Conservation (phyloP, 2,329 filamentous ascomycete genomes). For the Rutstroemia sp. region DNA sequence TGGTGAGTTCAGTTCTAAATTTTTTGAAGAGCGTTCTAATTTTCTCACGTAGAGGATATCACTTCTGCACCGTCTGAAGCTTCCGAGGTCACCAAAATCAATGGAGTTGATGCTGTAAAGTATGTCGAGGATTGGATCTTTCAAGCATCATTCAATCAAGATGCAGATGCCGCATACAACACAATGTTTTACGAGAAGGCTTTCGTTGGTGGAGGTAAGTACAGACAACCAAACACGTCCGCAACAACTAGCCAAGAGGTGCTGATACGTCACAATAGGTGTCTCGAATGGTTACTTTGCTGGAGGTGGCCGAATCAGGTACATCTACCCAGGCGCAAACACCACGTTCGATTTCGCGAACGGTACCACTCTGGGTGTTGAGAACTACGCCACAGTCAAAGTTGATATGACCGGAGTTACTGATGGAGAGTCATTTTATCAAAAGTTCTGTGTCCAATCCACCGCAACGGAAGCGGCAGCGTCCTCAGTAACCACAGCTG, state of each 20-base stretch:
- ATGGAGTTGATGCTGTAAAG: constrained; percentile 45
- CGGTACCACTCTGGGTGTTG: constrained; percentile 29
- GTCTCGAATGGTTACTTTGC: constrained; percentile 31
- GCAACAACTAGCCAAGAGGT: background rate
- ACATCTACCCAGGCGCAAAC: constrained; percentile 32
- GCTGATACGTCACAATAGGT: background rate
- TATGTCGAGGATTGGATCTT: constrained; percentile 40
- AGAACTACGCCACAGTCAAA: constrained; percentile 32
- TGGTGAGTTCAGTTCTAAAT: constrained; percentile 25
- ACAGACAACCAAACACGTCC: background rate
- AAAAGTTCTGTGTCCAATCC: constrained; percentile 18
- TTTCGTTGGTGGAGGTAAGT: constrained; percentile 15
- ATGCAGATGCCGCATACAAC: constrained; percentile 36
- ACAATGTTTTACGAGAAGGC: constrained; percentile 34
- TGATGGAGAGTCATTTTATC: constrained; percentile 25
- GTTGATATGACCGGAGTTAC: constrained; percentile 28
- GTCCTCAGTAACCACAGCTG: background rate
- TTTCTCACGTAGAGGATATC: constrained; percentile 32
- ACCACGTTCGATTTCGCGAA: constrained; percentile 36
- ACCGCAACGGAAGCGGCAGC: background rate
- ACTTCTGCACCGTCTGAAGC: constrained; percentile 34
- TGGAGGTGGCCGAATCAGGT: constrained; percentile 31
- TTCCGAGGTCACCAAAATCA: constrained; percentile 47
- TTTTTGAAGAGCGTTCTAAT: background rate
- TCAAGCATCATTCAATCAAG: constrained; percentile 32